Evolutionary conservation across 768 basidiomycete species (phyloP), one percentile per base, ranked within the genome.

Genomic region (Phaeotremella skinneri): DNA sequence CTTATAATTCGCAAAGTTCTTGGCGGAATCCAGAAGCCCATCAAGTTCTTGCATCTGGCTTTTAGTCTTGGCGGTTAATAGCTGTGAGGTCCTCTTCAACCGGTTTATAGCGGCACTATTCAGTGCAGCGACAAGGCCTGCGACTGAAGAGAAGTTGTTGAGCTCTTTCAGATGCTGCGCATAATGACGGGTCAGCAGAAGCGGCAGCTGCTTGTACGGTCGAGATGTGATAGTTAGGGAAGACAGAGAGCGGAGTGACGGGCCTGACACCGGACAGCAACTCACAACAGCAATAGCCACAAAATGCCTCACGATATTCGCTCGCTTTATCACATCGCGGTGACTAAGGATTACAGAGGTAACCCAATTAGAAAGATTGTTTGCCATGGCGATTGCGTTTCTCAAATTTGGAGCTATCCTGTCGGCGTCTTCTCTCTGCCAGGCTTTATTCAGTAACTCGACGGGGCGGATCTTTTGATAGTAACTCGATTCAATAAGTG

Each of bases 121-220:
- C 53, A 97, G 81, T 5, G 92, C 94, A 14, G 94, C 94, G 34
- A 92, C 86, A 56, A 98, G 89, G 31, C 92, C 91, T 58, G 91
- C 90, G 87, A 98, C 90, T n/a, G 87, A 89, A 20, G 92, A 93
- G 79, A 91, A 97, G 78, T 98, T 98, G 76, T 93, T 89, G 64
- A 97, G 79, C 17, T 79, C 77, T 47, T 90, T 88, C 75, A 93
- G 94, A 29, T 90, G 89, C 93, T 97, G 63, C 3, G 26, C 17
- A 6, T 27, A 23, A 31, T 42, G 20, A 31, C 20, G 43, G 7
- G 26, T 63, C 58, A 61, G 55, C 41, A 20, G 29, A 16, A 2
- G 21, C 39, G n/a, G 32, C n/a, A 54, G 13, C 31, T 49, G 4
- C 31, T 25, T 2, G 47, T 37, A 39, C 34, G 41, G 26, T 55